Base-by-base conservation (phyloP, 2,329 filamentous ascomycete species). In the Zymoseptoria pseudotritici region DNA sequence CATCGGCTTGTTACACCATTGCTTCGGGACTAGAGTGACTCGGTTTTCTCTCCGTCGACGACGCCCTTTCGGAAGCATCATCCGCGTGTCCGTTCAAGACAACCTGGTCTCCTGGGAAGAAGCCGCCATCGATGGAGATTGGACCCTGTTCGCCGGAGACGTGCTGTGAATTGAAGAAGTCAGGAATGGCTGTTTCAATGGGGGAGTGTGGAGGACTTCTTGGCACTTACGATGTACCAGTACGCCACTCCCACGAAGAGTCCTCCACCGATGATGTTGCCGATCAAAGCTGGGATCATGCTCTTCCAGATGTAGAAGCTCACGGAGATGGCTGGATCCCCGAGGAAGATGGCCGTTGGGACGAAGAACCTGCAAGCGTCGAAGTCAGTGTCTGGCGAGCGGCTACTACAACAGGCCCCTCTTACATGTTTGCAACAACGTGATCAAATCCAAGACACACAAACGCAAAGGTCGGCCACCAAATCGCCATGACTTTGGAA, bases 361-460 rank as follows among this genome's bases (percentile, higher is more conserved):
- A 71, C 58, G 54, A 70, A 68, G 58, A 69, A 68, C 64, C 55
- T 65, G 20, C 52, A 51, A 8, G 42, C 11, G 20, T 17, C 7
- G 36, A 20, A 5, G 10, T 46, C 36, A 46, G 36, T 46, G 17
- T 46, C 36, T n/a, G 36, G 36, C 36, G 21, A 51, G 36, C 24
- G 52, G 46, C 29, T 36, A 19, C n/a, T 17, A 19, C 46, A 24
- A 26, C 46, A 24, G 46, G 46, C 22, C 80, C 74, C 57, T 81
- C 80, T 42, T 79, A 81, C 80, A 83, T 83, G 62, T 83, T 84
- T 22, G 81, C 81, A 17, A 84, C 76, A 51, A 83, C 80, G 71
- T 84, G 82, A 59, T 84, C 82, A 2, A 83, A 71, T 0, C 49
- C 56, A 17, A 58, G 26, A 19, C 26, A 53, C 56, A 42, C 26